A percentile compares a stretch with the other conserved stretches of the same genome.
Conservation (phyloP, 345 rosid genomes). For the Toxicodendron radicans region DNA sequence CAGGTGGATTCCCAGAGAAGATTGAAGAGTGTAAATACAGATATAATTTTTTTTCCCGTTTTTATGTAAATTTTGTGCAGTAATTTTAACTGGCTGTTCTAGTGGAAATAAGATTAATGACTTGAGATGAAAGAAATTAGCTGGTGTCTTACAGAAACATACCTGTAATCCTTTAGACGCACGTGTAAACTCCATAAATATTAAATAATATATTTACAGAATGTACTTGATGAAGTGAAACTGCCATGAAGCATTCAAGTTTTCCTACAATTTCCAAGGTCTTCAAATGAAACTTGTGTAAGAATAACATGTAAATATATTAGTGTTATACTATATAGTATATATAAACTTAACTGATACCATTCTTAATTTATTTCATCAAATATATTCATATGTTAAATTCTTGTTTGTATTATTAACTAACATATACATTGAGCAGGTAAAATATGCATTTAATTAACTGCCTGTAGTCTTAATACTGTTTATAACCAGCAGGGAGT, state of each 20-base stretch:
- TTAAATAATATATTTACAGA: conserved; percentile 7
- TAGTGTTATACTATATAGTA: too few relatives aligned
- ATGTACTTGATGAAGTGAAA: conserved; percentile 17
- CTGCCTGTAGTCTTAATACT: too few relatives aligned
- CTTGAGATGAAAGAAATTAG: conserved; percentile 25
- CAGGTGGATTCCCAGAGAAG: conserved; percentile 93
- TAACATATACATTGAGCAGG: too few relatives aligned
- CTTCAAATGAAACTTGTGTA: not conserved
- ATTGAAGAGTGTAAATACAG: conserved; percentile 45
- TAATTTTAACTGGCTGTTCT: conserved; percentile 4
- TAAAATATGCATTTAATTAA: too few relatives aligned
- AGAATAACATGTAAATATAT: too few relatives aligned
- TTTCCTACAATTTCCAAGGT: not conserved
- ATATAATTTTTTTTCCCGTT: not conserved
- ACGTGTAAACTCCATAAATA: conserved; percentile 20
- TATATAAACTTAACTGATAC: too few relatives aligned
- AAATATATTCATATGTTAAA: too few relatives aligned
- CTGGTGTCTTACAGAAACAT: conserved; percentile 29
- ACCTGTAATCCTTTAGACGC: conserved; percentile 31
- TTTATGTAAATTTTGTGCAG: conserved; percentile 32
- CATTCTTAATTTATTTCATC: too few relatives aligned
- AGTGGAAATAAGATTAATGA: conserved; percentile 18
- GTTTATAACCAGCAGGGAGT: not conserved
- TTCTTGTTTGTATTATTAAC: too few relatives aligned
- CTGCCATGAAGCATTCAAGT: conserved; percentile 21